A percentile compares a stretch with the other conserved stretches of the same genome.
These are phyloP conservation scores for Acer yangbiense DNA, from an alignment of 345 rosid genomes.

Conservation along the genomic window DNA sequence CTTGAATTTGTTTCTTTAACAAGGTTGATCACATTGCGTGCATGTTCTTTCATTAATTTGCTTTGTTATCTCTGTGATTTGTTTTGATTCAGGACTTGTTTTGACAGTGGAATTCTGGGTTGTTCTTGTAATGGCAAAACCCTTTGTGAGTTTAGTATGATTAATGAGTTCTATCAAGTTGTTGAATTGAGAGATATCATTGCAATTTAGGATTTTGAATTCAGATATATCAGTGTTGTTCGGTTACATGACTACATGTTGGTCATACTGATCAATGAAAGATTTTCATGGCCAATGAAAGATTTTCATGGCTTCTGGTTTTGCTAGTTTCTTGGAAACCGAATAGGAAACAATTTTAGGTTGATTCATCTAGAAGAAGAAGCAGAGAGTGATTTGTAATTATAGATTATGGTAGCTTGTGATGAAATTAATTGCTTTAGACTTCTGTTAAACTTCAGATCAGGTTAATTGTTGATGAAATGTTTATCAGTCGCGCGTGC, in stretches of 20 bases:
- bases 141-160: neutral
- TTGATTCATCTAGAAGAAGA: slow-evolving; percentile 5
- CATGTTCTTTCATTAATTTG: slow-evolving; percentile 11
- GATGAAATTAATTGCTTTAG: neutral
- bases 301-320: neutral
- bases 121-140: slow-evolving; percentile 5
- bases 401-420: neutral
- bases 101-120: neutral
- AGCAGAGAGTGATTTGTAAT: neutral
- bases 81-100: neutral
- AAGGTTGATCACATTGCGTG: slow-evolving; percentile 24
- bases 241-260: neutral
- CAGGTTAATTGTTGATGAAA: neutral
- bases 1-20: slow-evolving; percentile 10
- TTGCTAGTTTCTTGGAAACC: neutral
- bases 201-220: neutral
- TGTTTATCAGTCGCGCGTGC: neutral
- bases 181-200: neutral
- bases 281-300: neutral
- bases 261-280: neutral
- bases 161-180: neutral
- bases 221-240: too few relatives aligned
- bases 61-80: neutral
- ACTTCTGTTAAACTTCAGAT: slow-evolving; percentile 16
- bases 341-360: neutral